phyloP scores from a whole-genome alignment of 495 filamentous ascomycete species.

The Aspergillus bridgeri region DNA sequence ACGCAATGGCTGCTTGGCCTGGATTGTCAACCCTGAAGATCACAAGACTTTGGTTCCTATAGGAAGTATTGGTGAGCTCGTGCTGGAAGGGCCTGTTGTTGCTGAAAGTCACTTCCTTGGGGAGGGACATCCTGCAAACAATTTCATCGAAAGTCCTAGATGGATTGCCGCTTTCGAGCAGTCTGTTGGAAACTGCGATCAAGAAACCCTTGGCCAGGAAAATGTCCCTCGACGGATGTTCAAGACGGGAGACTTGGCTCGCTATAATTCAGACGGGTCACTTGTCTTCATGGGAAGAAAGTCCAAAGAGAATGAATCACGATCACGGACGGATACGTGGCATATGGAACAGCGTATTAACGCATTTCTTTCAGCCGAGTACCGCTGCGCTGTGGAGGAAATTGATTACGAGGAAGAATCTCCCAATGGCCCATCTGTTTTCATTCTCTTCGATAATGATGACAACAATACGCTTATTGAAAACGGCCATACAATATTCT shows the following conservation, averaged over 20 bases:
- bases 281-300: constrained; percentile 46
- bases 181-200: not conserved
- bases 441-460: constrained; percentile 22
- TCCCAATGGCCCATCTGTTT: constrained; percentile 25
- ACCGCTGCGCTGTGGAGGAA: constrained; percentile 24
- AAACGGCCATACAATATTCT: constrained; percentile 8
- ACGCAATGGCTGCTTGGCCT: constrained; percentile 29
- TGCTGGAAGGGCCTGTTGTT: constrained; percentile 58
- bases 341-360: constrained; percentile 24
- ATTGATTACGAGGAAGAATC: constrained; percentile 13
- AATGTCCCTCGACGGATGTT: constrained; percentile 19
- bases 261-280: constrained; percentile 48
- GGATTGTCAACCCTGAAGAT: constrained; percentile 56
- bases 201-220: not conserved
- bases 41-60: constrained; percentile 52
- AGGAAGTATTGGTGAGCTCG: constrained; percentile 57
- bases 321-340: not conserved
- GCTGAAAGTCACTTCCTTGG: constrained; percentile 48
- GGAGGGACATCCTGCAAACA: constrained; percentile 31
- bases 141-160: constrained; percentile 49
- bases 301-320: constrained; percentile 39
- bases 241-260: constrained; percentile 53
- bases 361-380: constrained; percentile 11
- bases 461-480: not conserved
- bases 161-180: constrained; percentile 32